Base-by-base conservation (phyloP, 345 rosid species). In the Salix suchowensis region DNA sequence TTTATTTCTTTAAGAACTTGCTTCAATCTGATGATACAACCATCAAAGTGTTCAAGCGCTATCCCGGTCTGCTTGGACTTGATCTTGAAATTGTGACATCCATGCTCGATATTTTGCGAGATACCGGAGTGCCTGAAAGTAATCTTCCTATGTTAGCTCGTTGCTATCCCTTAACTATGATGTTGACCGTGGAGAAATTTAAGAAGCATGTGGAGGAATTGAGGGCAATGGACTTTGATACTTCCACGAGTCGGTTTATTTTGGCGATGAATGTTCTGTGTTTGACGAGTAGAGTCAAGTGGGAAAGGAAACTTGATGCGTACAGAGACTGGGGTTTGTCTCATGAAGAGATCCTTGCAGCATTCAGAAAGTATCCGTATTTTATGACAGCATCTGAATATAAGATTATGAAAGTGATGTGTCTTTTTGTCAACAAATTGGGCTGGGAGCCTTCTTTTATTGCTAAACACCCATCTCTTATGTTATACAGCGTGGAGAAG, bases 261-360 rank as follows among this genome's bases (percentile, higher is more conserved):
- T 2, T 72, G 32, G 92, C 94, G 1, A 69, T 90, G 2, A 40
- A 40, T 40, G 44, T 40, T 40, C 44, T 40, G 44, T 40, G 44
- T 11, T 40, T 40, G 44, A 10, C 79, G 65, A 87, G 72, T 28
- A 80, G 78, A 62, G 78, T 85, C 5, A 86, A 52, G 21, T 80
- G 88, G 89, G 88, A 85, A 13, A 72, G 77, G 36, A 79, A 84
- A 8, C 68, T 77, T 42, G 83, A 86, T 79, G 82, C 76, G 14
- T 88, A 84, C 36, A 71, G 55, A 79, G 79, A 78, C 70, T 88
- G 88, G 91, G 89, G 87, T 4, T 90, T 89, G 94, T 80, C 88
- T 18, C 76, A 83, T 48, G 86, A 87, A 2, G 87, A 84, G 50
- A 78, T 84, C 39, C 61, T 61, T 32, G n/a, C 77, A 0, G 91